phyloP scores from a whole-genome alignment of 1,139 yeast genomes.

The Suhomyces yuchorum region DNA sequence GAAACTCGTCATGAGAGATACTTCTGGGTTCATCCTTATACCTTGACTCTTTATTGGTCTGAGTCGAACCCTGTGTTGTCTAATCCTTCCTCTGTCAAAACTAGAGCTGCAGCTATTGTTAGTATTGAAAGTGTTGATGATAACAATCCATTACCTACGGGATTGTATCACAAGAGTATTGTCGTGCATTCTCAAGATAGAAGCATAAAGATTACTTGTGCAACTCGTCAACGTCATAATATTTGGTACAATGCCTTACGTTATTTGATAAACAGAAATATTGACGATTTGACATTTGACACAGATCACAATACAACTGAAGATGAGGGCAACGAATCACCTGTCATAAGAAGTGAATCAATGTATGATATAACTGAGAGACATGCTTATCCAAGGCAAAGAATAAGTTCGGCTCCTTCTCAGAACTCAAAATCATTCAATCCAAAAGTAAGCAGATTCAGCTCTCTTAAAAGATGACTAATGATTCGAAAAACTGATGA shows the following conservation, averaged over 20 bases:
- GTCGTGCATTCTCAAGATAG: slow-evolving; percentile 71
- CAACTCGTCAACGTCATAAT: slow-evolving; percentile 84
- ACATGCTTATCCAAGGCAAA: slow-evolving; percentile 35
- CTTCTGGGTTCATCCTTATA: slow-evolving; percentile 97
- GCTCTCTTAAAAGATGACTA: slow-evolving; percentile 22
- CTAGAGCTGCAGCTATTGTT: slow-evolving; percentile 80
- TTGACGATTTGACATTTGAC: slow-evolving; percentile 60
- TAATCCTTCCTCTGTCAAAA: slow-evolving; percentile 63
- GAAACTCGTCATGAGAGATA: slow-evolving; percentile 87
- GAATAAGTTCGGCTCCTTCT: slow-evolving; percentile 29
- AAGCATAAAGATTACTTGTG: slow-evolving; percentile 78
- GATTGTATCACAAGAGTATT: slow-evolving; percentile 83
- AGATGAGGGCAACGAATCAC: slow-evolving; percentile 10
- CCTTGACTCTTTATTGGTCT: slow-evolving; percentile 90
- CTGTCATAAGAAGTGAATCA: slow-evolving; percentile 11
- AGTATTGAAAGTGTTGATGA: slow-evolving; percentile 82
- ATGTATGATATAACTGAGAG: slow-evolving; percentile 30
- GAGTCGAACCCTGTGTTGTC: slow-evolving; percentile 76
- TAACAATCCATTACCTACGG: slow-evolving; percentile 87
- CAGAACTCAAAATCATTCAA: slow-evolving; percentile 20
- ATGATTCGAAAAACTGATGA: background rate
- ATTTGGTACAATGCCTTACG: slow-evolving; percentile 88
- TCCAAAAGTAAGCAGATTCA: slow-evolving; percentile 26
- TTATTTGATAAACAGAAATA: slow-evolving; percentile 69
- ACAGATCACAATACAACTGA: slow-evolving; percentile 16